A percentile compares a stretch with the other conserved stretches of the same genome.
phyloP scores from a whole-genome alignment of 345 rosid species.

The Bruguiera sexangula region DNA sequence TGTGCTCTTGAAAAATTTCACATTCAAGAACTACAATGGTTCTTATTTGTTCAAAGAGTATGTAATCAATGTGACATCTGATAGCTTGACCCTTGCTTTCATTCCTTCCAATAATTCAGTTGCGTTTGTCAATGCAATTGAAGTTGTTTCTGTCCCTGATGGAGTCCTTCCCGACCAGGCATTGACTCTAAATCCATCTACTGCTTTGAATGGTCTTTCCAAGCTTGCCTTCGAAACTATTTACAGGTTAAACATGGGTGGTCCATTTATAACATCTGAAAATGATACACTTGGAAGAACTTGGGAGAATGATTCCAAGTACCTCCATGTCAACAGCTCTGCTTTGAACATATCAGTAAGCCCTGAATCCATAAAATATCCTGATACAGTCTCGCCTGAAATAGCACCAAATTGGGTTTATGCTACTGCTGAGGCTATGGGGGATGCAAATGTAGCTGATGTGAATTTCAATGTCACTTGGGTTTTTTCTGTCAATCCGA shows the following conservation, averaged over 20 bases:
- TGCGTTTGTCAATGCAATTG: conserved; percentile 87
- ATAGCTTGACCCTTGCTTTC: conserved; percentile 57
- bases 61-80: conserved; percentile 73
- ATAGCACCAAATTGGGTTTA: conserved; percentile 91
- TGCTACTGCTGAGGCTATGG: conserved; percentile 88
- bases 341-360: conserved; percentile 58
- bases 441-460: conserved; percentile 62
- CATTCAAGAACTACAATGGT: conserved; percentile 56
- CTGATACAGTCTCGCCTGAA: conserved; percentile 44
- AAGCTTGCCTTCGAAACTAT: conserved; percentile 74
- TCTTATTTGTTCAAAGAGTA: conserved; percentile 85
- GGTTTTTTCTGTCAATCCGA: conserved; percentile 67
- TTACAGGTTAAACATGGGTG: conserved; percentile 89
- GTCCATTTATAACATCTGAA: conserved; percentile 76
- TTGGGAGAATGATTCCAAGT: conserved; percentile 82
- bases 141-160: conserved; percentile 83
- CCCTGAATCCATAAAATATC: conserved; percentile 65
- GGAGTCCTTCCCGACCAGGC: conserved; percentile 76
- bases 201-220: conserved; percentile 61
- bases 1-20: conserved; percentile 85
- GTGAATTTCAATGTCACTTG: conserved; percentile 85
- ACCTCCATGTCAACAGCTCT: conserved; percentile 84
- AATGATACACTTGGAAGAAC: conserved; percentile 89
- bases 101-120: conserved; percentile 71
- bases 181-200: conserved; percentile 52